Conservation (phyloP, 2,329 filamentous ascomycete species). For the Diplodia mutila region DNA sequence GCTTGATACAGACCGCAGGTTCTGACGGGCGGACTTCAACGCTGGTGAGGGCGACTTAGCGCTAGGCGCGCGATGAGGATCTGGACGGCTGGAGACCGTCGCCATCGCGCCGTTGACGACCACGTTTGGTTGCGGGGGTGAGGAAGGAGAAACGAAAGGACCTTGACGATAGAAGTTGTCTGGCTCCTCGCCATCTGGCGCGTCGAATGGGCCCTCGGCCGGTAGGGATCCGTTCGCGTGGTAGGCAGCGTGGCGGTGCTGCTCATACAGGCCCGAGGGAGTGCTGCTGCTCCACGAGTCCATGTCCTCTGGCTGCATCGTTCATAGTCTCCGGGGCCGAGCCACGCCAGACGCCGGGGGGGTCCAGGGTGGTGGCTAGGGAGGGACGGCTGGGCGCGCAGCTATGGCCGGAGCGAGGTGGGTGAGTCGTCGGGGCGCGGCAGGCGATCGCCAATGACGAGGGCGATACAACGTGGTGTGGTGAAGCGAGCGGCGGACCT, state of each 20-base stretch:
- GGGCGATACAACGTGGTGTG: conserved; percentile 11
- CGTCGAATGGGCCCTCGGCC: conserved; percentile 14
- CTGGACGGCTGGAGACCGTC: conserved; percentile 22
- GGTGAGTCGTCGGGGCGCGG: conserved; percentile 20
- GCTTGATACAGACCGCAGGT: conserved; percentile 24
- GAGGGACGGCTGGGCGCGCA: conserved; percentile 2
- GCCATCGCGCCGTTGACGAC: conserved; percentile 26
- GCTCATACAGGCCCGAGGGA: conserved; percentile 19
- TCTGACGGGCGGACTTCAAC: conserved; percentile 22
- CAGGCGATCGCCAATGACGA: conserved; percentile 25
- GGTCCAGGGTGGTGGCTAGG: conserved; percentile 27
- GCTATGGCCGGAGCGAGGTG: conserved; percentile 16
- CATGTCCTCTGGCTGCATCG: conserved; percentile 24
- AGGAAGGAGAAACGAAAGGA: conserved; percentile 18
- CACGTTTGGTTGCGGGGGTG: conserved; percentile 15
- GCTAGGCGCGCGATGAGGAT: conserved; percentile 13
- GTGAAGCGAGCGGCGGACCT: conserved; percentile 22
- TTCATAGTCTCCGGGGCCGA: conserved; percentile 26
- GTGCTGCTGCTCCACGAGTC: conserved; percentile 24
- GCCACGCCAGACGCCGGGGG: conserved; percentile 27
- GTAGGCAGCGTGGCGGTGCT: conserved; percentile 19
- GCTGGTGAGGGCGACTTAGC: conserved; percentile 23
- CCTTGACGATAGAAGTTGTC: conserved; percentile 26
- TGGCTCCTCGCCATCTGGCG: conserved; percentile 21
- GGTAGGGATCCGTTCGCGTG: conserved; percentile 24